Evolutionary conservation across 768 basidiomycete genomes (phyloP), one percentile per base, ranked within the genome.

Genomic region (Clathrus columnatus): DNA sequence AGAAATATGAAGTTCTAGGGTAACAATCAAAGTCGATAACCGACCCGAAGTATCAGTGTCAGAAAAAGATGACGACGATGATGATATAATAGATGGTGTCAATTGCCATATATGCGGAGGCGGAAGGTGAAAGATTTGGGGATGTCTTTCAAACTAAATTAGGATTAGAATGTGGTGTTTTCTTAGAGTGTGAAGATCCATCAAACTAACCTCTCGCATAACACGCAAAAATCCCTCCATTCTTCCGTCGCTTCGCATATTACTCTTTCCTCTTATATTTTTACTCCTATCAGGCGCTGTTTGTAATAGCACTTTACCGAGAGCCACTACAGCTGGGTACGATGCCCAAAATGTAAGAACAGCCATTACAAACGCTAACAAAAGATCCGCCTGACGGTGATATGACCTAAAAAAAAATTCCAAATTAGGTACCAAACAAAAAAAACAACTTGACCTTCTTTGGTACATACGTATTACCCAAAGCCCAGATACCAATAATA

Each of bases 71-170:
- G 56, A 50, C 20, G 47, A 51, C n/a, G 48, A 48, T 11, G 50
- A 49, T 11, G 48, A 51, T 5, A 57, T 42, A 14, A 36, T n/a
- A 36, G 59, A 56, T 17, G 57, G 51, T 30, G 81, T 77, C 43
- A 94, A 79, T 63, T 93, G 90, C 90, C 90, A 94, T 53, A 94
- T 82, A 59, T 91, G 89, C 0, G 90, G 91, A 10, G 87, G 83
- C 1, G 87, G 84, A 10, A 95, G 77, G 64, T 91, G 87, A 0
- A 87, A 65, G 23, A 96, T 86, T 58, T 87, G 78, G 0, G 90
- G 87, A 59, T 95, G 91, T 2, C 84, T 76, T 64, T 93, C 89
- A 59, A 94, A 78, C 87, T 91, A 59, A 10, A 32, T 8, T 20
- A 26, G 11, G 44, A 8, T n/a, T n/a, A n/a, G n/a, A n/a, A n/a